These are phyloP conservation scores for Ophiocordyceps sinensis DNA, from an alignment of 2,329 filamentous ascomycete species.

Conservation along the genomic window DNA sequence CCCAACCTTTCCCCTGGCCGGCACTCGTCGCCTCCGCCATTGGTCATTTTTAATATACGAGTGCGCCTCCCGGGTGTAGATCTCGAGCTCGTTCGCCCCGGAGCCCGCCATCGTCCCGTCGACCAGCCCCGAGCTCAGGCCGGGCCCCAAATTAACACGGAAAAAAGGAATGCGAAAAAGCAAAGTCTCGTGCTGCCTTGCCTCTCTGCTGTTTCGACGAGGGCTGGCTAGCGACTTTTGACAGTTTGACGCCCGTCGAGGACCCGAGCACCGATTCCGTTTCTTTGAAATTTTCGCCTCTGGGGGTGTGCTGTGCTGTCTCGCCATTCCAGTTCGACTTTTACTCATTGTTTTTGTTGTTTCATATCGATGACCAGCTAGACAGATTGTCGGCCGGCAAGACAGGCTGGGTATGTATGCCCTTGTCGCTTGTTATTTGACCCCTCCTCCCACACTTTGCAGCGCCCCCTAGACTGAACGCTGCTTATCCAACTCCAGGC, in stretches of 20 bases:
- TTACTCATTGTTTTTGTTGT: background rate
- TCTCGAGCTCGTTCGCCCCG: too few relatives aligned
- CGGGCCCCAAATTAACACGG: conserved; percentile 2
- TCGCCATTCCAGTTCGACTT: background rate
- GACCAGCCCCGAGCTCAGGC: conserved; percentile 1
- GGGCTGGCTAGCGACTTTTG: background rate
- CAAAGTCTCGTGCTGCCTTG: background rate
- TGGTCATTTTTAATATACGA: background rate
- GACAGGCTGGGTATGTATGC: background rate
- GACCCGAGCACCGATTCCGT: background rate
- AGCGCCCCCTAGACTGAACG: background rate
- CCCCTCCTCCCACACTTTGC: background rate
- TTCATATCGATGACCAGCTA: background rate
- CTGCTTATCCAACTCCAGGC: background rate
- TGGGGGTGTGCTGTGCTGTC: background rate
- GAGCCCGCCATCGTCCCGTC: background rate
- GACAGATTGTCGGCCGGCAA: background rate
- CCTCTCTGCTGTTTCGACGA: background rate
- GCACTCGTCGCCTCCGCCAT: too few relatives aligned
- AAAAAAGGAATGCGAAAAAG: background rate
- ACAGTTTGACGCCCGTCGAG: background rate
- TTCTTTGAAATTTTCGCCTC: background rate
- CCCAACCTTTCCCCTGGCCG: background rate
- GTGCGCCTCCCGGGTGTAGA: too few relatives aligned
- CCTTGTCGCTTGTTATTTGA: background rate